Conservation (phyloP, 1,284 basidiomycete genomes). For the Irpex rosettiformis region DNA sequence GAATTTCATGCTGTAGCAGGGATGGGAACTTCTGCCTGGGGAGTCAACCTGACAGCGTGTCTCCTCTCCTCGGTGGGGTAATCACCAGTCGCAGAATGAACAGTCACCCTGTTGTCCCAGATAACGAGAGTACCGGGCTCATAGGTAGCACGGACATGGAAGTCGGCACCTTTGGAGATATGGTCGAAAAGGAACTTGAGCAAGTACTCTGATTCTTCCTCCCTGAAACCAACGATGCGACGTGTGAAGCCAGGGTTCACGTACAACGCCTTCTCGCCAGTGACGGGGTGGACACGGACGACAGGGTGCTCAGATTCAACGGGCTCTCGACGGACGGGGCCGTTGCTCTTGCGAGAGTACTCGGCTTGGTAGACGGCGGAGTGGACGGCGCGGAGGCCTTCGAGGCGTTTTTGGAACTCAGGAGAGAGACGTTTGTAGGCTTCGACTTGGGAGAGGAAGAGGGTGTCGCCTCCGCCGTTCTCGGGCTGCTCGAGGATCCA, state of each 20-base stretch:
- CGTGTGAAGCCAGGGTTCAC: conserved; percentile 62
- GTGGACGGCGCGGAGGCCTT: conserved; percentile 62
- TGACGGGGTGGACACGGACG: conserved; percentile 61
- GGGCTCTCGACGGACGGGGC: conserved; percentile 62
- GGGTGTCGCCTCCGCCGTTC: conserved; percentile 50
- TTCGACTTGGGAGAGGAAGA: conserved; percentile 57
- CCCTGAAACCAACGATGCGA: conserved; percentile 64
- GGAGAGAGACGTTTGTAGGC: conserved; percentile 70
- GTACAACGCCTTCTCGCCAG: conserved; percentile 64
- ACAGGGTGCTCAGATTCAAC: conserved; percentile 54
- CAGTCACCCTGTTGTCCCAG: conserved; percentile 54
- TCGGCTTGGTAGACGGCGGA: conserved; percentile 62
- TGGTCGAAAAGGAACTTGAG: conserved; percentile 60
- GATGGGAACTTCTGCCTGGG: conserved; percentile 50
- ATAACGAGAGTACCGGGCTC: conserved; percentile 44
- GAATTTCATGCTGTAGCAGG: conserved; percentile 19
- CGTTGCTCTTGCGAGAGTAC: conserved; percentile 43
- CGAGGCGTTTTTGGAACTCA: conserved; percentile 62
- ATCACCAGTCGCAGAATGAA: conserved; percentile 46
- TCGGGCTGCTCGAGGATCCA: conserved; percentile 45
- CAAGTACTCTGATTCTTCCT: conserved; percentile 64
- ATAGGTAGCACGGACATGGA: conserved; percentile 43
- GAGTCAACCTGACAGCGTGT: conserved; percentile 50
- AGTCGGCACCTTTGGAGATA: conserved; percentile 43
- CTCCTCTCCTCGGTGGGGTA: conserved; percentile 39